Base-by-base conservation (phyloP, 352 stramenopile genomes). In the Thraustochytrium striatum region DNA sequence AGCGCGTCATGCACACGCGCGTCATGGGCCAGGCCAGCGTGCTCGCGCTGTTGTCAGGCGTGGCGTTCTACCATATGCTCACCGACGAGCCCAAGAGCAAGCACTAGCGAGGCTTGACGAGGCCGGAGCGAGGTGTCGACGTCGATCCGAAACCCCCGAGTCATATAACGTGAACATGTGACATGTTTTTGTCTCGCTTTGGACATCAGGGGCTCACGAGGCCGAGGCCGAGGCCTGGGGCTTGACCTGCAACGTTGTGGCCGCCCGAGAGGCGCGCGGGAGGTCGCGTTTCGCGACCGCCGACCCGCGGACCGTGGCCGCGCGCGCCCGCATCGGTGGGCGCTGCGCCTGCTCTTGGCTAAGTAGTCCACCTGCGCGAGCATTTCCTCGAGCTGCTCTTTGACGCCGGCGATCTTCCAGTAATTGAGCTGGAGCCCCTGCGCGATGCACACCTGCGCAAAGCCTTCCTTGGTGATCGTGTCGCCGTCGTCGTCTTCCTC, bases 1-100 rank as follows among this genome's bases (percentile, higher is more conserved):
- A 80, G 58, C 55, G 70, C 39, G 57, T 80, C 44, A 80, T 80
- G 70, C 70, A 80, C 70, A 80, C 70, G 13, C 55, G 70, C 32
- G 70, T 80, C 28, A 70, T 80, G 59, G 70, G 70, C 55, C 70
- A 80, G 59, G 55, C 59, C 47, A 58, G 30, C 13, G 58, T 80
- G 13, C 70, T 80, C 30, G 70, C 59, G 19, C 30, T 80, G 7
- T 38, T 80, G 11, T 75, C 65, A 5, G 65, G 65, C 33, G 65
- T 75, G 9, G 65, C 65, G 16, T 25, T 75, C 44, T 75, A 75
- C 65, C 65, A 75, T 41, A 30, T 36, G 30, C 50, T 75, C 44
- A 75, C 21, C n/a, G 65, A 75, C 50, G 65, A 58, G 30, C 59
- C 59, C 3, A 47, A 47, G 39, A 13, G 5, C 39, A 47, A 5